Percentiles rank a stretch among this genome's conserved stretches.
phyloP scores from a whole-genome alignment of 106 monocot genomes.

The Dioscorea dumetorum region DNA sequence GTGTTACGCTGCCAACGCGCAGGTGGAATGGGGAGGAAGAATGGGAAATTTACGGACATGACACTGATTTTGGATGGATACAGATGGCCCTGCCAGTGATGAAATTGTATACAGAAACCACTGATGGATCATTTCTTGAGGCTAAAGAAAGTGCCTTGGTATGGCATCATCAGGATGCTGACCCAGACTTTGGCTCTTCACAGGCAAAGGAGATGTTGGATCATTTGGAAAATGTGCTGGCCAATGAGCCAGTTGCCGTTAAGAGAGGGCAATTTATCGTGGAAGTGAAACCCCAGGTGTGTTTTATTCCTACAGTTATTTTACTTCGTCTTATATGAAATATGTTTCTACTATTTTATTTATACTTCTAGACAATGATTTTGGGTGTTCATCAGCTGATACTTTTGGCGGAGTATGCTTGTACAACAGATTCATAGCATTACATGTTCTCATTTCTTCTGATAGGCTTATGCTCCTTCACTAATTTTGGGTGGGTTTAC shows the following conservation, averaged over 20 bases:
- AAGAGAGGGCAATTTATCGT: constrained; percentile 42
- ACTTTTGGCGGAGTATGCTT: too few species aligned
- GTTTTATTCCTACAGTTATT: background rate
- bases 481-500: too few species aligned
- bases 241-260: constrained; percentile 44
- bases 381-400: too few species aligned
- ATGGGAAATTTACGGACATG: constrained; percentile 40
- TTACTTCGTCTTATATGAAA: too few species aligned
- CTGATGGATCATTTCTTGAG: constrained; percentile 61
- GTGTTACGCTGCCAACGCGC: background rate
- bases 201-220: constrained; percentile 51
- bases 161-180: constrained; percentile 56
- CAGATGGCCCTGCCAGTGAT: constrained; percentile 54
- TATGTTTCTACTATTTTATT: too few species aligned
- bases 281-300: constrained; percentile 57
- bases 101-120: constrained; percentile 54
- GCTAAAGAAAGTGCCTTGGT: constrained; percentile 60
- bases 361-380: too few species aligned
- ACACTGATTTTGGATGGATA: constrained; percentile 49
- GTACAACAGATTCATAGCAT: too few species aligned
- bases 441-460: too few species aligned
- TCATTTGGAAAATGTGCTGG: constrained; percentile 52
- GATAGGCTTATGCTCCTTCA: too few species aligned
- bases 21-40: constrained; percentile 45
- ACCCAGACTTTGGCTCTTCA: constrained; percentile 42